Percentiles rank a stretch among this genome's conserved stretches.
Evolutionary conservation across 176 grass and related monocot species (phyloP).

Genomic region (Thalia dealbata): DNA sequence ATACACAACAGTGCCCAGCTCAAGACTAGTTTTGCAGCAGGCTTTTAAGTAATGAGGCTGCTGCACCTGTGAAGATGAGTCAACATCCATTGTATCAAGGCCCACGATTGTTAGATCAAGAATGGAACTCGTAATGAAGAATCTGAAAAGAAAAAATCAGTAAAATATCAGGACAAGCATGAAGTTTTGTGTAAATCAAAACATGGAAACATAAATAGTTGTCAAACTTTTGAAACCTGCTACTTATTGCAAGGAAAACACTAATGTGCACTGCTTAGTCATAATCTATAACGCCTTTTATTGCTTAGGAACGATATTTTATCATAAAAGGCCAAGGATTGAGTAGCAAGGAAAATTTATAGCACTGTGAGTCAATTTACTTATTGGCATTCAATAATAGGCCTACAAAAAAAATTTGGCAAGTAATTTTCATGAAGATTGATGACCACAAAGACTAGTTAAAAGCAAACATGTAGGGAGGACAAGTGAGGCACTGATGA

Average conservation of each 20-base stretch:
- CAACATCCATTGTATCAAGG: slow-evolving; percentile 52
- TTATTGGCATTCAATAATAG: too few species aligned
- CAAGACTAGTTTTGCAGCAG: slow-evolving; percentile 52
- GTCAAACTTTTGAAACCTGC: neutral
- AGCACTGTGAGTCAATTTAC: too few species aligned
- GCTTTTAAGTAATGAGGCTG: slow-evolving; percentile 75
- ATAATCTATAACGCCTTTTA: too few species aligned
- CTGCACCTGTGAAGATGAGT: slow-evolving; percentile 36
- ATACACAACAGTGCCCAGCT: slow-evolving; percentile 71
- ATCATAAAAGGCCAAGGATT: too few species aligned
- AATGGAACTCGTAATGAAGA: slow-evolving; percentile 89
- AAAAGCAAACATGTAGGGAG: too few species aligned
- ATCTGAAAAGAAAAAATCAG: slow-evolving; percentile 39
- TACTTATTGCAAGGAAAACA: neutral
- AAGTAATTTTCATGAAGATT: too few species aligned
- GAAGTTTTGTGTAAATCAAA: neutral
- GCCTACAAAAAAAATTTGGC: too few species aligned
- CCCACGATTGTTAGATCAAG: slow-evolving; percentile 91
- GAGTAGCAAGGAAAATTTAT: too few species aligned
- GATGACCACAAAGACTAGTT: too few species aligned
- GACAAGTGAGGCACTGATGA: too few species aligned
- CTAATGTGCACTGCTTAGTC: too few species aligned
- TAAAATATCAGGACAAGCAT: neutral
- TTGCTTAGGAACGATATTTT: too few species aligned
- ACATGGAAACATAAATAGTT: neutral